Percentiles rank a stretch among this genome's conserved stretches.
Evolutionary conservation across 805 yeast genomes (phyloP).

Genomic region (Grigorovia jiainica): DNA sequence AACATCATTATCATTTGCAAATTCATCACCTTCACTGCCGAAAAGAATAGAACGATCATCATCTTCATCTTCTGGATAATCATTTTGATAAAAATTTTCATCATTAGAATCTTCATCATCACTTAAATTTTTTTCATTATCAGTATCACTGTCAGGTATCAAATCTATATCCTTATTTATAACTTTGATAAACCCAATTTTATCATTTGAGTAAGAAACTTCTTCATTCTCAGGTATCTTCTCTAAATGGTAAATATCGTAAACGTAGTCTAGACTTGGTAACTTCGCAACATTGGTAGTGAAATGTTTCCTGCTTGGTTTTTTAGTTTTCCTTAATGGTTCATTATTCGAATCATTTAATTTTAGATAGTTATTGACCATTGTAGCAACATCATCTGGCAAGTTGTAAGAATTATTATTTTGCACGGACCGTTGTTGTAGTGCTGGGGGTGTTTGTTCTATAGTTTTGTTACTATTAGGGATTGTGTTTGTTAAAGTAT

Average conservation of each 20-base stretch:
- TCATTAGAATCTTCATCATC: slow-evolving; percentile 86
- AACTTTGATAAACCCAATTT: slow-evolving; percentile 34
- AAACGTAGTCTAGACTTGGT: slow-evolving; percentile 63
- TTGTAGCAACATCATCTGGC: slow-evolving; percentile 60
- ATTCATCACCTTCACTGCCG: slow-evolving; percentile 31
- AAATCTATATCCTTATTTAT: slow-evolving; percentile 31
- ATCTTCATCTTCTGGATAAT: slow-evolving; percentile 91
- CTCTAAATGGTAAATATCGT: slow-evolving; percentile 76
- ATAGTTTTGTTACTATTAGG: no score
- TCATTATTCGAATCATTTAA: slow-evolving; percentile 22
- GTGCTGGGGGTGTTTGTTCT: no score
- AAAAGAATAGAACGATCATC: slow-evolving; percentile 37
- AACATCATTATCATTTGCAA: slow-evolving; percentile 26
- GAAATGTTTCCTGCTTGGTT: slow-evolving; percentile 18
- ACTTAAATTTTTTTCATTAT: slow-evolving; percentile 37
- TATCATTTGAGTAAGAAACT: slow-evolving; percentile 23
- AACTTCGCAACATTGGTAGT: slow-evolving; percentile 11
- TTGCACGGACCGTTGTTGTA: no score
- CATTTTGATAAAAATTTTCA: slow-evolving; percentile 85
- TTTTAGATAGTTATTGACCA: slow-evolving; percentile 55
- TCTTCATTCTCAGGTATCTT: slow-evolving; percentile 48
- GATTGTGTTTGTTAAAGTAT: no score
- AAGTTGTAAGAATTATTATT: no score
- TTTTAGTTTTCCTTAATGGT: slow-evolving; percentile 13
- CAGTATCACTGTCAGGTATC: slow-evolving; percentile 29